Conservation (phyloP, 2,329 filamentous ascomycete species). For the Monosporascus sp. region DNA sequence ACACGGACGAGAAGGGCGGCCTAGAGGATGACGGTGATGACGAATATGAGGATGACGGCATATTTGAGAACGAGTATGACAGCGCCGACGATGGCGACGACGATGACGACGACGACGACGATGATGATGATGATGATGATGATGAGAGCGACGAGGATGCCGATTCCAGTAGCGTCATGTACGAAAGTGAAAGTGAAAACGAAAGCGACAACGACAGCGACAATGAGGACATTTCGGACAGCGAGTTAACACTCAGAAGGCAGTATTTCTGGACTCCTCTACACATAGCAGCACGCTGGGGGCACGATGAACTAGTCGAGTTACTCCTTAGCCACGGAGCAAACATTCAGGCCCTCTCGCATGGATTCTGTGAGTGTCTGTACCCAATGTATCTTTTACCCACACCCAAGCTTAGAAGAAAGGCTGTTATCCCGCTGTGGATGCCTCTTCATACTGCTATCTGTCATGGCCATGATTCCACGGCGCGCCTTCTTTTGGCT, state of each 20-base stretch:
- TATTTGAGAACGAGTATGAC: not conserved
- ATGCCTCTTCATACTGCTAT: conserved; percentile 17
- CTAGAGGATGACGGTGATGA: too few species aligned
- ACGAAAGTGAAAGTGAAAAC: not conserved
- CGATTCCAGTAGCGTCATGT: not conserved
- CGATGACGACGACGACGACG: not conserved
- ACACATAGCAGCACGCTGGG: conserved; percentile 13
- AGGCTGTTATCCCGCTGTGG: conserved; percentile 8
- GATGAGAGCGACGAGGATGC: not conserved
- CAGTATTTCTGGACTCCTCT: conserved; percentile 15
- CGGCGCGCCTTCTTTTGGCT: conserved; percentile 11
- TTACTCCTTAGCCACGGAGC: conserved; percentile 16
- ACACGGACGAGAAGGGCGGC: not conserved
- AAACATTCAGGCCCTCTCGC: conserved; percentile 12
- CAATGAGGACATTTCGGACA: not conserved
- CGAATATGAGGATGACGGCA: too few species aligned
- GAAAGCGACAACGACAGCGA: not conserved
- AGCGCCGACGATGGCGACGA: not conserved
- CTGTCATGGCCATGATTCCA: conserved; percentile 14
- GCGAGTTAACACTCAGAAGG: not conserved
- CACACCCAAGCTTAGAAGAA: too few species aligned
- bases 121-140: not conserved
- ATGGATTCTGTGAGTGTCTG: conserved; percentile 12
- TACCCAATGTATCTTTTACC: not conserved
- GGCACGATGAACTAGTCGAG: conserved; percentile 13